Base-by-base conservation (phyloP, 192 early-diverging fungal species). In the Coemansia sp. region DNA sequence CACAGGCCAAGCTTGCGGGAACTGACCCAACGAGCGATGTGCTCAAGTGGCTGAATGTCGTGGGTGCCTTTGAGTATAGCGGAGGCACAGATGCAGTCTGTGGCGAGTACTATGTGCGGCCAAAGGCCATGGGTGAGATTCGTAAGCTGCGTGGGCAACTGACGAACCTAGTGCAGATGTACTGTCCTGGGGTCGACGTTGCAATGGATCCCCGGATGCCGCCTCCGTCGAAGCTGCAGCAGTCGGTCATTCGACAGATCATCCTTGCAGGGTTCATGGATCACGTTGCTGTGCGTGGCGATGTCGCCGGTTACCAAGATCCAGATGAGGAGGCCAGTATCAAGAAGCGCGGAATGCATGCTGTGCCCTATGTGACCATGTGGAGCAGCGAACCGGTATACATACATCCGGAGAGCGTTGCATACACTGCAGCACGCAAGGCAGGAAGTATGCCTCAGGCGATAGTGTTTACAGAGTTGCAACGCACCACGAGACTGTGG, bases 261-360 rank as follows among this genome's bases (percentile, higher is more conserved):
- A 59, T 98, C 4, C 76, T 94, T 2, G 82, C 91, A 2, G 92
- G 93, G 1, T 97, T 91, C 43, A 81, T 92, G 42, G 97, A 99
- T 55, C 88, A 87, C 7, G 81, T 99, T n/a, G 97, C 97, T 1
- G 70, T 86, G 39, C 84, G 91, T 2, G 81, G 79, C 53, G 93
- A 95, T 39, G 67, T 90, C n/a, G 81, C 89, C 20, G 84, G 68
- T 24, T 60, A 58, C 45, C 66, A 61, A 40, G 60, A 55, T 32
- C 49, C 50, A 7, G 71, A 61, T 33, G 60, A 50, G 15, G 64
- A 62, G 43, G 15, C 51, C 49, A 83, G 60, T 67, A 77, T 53
- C 45, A 81, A 80, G 53, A 69, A 69, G 27, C 70, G 74, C 46
- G 64, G 74, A 11, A 72, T 66, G 50, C 74, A 67, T n/a, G 69